phyloP scores from a whole-genome alignment of 1,139 yeast genomes.

The Yamadazyma dendronema region DNA sequence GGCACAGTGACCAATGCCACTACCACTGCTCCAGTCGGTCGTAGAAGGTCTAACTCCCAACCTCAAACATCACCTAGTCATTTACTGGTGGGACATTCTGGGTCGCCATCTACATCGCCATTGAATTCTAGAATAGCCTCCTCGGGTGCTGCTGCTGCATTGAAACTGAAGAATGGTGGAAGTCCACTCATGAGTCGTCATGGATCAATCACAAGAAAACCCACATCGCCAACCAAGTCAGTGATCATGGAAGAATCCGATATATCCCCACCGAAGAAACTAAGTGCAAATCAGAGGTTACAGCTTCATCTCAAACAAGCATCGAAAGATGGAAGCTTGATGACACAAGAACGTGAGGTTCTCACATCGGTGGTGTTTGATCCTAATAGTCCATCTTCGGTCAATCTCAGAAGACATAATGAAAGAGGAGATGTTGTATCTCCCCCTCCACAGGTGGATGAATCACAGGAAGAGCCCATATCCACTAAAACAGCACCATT shows the following conservation, averaged over 20 bases:
- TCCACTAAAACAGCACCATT: constrained; percentile 2
- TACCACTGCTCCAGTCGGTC: constrained; percentile 16
- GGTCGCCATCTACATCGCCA: constrained; percentile 9
- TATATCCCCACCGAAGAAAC: constrained; percentile 9
- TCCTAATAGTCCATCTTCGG: constrained; percentile 34
- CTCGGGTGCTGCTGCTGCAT: constrained; percentile 39
- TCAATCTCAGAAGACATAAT: constrained; percentile 22
- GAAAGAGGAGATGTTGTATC: constrained; percentile 13
- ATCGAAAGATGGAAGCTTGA: constrained; percentile 36
- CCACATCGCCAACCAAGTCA: constrained; percentile 7
- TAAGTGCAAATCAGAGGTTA: constrained; percentile 41
- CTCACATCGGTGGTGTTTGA: constrained; percentile 40
- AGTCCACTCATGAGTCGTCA: constrained; percentile 5
- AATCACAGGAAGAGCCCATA: not conserved
- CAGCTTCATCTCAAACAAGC: constrained; percentile 42
- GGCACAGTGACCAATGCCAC: not conserved
- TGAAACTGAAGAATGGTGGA: constrained; percentile 17
- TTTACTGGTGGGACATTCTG: constrained; percentile 1
- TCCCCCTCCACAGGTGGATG: not conserved
- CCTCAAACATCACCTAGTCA: constrained; percentile 20
- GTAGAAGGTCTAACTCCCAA: constrained; percentile 42
- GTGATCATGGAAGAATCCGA: constrained; percentile 9
- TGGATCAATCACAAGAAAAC: constrained; percentile 9
- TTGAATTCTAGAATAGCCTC: constrained; percentile 21
- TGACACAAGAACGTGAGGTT: constrained; percentile 40